Evolutionary conservation across 192 early-diverging fungal genomes (phyloP).

Genomic region (Backusella luteola): DNA sequence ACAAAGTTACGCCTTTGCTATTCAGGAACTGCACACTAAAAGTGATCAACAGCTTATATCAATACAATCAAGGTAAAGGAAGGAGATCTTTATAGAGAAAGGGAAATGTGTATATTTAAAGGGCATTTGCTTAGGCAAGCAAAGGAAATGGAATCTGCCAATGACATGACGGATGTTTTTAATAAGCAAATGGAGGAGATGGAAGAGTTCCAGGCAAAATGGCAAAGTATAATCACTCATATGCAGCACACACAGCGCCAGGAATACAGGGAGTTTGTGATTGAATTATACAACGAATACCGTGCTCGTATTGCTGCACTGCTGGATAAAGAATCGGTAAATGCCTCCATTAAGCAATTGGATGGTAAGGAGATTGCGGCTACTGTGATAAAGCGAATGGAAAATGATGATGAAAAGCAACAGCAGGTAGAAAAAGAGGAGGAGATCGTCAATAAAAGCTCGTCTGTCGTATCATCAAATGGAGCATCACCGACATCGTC

Average conservation of each 20-base stretch:
- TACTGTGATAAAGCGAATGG: constrained; percentile 24
- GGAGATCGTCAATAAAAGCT: background rate
- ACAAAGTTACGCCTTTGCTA: constrained; percentile 46
- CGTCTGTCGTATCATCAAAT: background rate
- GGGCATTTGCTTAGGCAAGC: constrained; percentile 12
- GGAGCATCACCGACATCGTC: background rate
- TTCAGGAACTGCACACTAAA: constrained; percentile 35
- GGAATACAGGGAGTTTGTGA: constrained; percentile 57
- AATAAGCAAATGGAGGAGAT: constrained; percentile 45
- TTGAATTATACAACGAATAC: constrained; percentile 48
- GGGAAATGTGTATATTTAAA: background rate
- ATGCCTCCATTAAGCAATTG: constrained; percentile 23
- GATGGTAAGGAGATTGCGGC: constrained; percentile 55
- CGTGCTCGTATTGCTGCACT: constrained; percentile 24
- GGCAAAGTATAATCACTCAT: constrained; percentile 49
- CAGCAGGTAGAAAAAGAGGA: background rate
- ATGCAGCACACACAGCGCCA: constrained; percentile 42
- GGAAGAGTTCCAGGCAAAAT: constrained; percentile 49
- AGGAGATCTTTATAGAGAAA: background rate
- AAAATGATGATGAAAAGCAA: background rate
- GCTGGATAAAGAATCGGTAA: background rate
- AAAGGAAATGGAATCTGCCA: constrained; percentile 20
- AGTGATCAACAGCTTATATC: constrained; percentile 3
- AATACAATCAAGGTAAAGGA: background rate
- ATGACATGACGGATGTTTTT: constrained; percentile 27